phyloP scores from a whole-genome alignment of 2,329 filamentous ascomycete genomes.

The Cladorrhinum sp. region DNA sequence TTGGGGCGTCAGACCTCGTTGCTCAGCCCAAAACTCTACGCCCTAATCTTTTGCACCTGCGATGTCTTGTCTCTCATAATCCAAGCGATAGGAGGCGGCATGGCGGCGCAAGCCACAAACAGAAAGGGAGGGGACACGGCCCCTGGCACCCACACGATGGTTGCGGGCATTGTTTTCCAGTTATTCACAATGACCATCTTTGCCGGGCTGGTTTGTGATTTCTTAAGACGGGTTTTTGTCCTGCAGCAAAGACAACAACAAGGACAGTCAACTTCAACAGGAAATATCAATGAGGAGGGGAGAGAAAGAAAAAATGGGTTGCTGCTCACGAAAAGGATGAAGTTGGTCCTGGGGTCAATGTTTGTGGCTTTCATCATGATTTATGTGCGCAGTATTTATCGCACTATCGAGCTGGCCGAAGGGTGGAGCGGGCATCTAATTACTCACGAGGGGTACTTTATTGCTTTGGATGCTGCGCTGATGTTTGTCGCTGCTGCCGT shows the following conservation, averaged over 20 bases:
- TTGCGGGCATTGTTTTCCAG: conserved; percentile 50
- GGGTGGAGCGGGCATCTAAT: conserved; percentile 51
- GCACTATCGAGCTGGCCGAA: conserved; percentile 47
- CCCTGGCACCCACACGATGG: conserved; percentile 47
- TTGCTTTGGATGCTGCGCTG: conserved; percentile 47
- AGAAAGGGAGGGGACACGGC: conserved; percentile 36
- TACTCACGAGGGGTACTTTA: conserved; percentile 48
- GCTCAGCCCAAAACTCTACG: conserved; percentile 42
- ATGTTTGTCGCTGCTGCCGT: conserved; percentile 41
- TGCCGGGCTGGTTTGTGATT: conserved; percentile 37
- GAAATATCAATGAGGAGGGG: conserved; percentile 24
- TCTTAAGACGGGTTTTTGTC: conserved; percentile 35
- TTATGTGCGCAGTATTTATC: conserved; percentile 48
- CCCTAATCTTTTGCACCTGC: conserved; percentile 47
- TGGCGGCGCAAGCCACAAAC: conserved; percentile 38
- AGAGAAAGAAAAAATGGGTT: no score
- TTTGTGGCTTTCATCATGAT: conserved; percentile 42
- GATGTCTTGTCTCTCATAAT: conserved; percentile 43
- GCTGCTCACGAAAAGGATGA: conserved; percentile 30
- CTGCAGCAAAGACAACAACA: no score
- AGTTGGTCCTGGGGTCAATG: conserved; percentile 35
- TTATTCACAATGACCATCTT: conserved; percentile 48
- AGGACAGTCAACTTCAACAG: no score
- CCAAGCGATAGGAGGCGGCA: conserved; percentile 46
- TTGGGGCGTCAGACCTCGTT: conserved; percentile 43